These are phyloP conservation scores for Termitomyces sp. DNA, from an alignment of 768 basidiomycete genomes.

Conservation along the genomic window DNA sequence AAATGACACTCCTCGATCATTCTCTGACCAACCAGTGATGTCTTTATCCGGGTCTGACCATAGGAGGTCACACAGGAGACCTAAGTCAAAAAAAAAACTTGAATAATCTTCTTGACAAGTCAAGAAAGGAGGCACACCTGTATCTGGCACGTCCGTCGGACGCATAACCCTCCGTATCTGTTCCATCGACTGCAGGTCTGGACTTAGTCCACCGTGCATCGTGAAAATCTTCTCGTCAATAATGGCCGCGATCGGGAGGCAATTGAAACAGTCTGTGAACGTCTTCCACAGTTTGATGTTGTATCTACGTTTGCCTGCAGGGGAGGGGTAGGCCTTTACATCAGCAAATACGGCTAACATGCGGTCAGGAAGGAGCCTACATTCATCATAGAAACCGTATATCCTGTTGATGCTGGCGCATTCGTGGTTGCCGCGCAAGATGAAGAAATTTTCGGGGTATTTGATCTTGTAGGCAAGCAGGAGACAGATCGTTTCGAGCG, in stretches of 20 bases:
- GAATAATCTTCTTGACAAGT: not conserved
- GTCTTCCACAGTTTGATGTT: conserved; percentile 99
- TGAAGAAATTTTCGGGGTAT: conserved; percentile 99
- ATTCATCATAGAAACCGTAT: conserved; percentile 99
- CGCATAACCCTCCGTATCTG: conserved; percentile 99
- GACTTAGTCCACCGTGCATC: conserved; percentile 97
- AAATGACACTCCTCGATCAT: conserved; percentile 97
- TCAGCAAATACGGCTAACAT: conserved; percentile 8
- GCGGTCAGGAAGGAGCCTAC: conserved; percentile 41
- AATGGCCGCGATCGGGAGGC: conserved; percentile 97
- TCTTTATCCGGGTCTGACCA: conserved; percentile 99
- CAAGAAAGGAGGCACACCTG: conserved; percentile 48
- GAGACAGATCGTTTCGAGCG: conserved; percentile 98
- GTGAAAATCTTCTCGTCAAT: conserved; percentile 99
- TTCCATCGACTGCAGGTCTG: conserved; percentile 98
- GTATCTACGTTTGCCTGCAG: conserved; percentile 94
- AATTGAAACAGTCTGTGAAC: conserved; percentile 99
- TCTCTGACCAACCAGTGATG: conserved; percentile 99
- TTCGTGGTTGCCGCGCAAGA: conserved; percentile 97
- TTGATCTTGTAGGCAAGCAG: conserved; percentile 99
- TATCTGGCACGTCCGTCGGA: conserved; percentile 98
- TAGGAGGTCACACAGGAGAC: conserved; percentile 90
- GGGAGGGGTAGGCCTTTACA: conserved; percentile 1
- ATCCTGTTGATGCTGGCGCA: conserved; percentile 99
- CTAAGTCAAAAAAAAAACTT: conserved; percentile 30